Conservation (phyloP, 2,329 filamentous ascomycete genomes). For the Xylogone sp. region DNA sequence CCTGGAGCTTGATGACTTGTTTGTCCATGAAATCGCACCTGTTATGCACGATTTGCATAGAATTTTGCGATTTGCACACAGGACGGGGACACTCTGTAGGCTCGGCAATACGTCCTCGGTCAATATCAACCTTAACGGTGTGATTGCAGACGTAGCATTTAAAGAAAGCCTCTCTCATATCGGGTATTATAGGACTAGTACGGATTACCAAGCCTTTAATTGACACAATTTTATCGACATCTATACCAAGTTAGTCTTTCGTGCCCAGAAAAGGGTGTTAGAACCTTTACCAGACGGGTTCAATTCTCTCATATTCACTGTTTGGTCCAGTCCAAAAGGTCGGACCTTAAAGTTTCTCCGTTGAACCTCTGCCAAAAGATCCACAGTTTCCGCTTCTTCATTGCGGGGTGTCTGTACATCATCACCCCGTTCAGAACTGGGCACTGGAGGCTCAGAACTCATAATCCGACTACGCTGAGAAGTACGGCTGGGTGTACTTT, state of each 20-base stretch:
- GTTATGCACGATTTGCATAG: slow-evolving; percentile 98
- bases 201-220: slow-evolving; percentile 96
- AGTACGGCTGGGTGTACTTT: slow-evolving; percentile 47
- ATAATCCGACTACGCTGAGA: slow-evolving; percentile 43
- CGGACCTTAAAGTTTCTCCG: slow-evolving; percentile 79
- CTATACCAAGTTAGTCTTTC: slow-evolving; percentile 36
- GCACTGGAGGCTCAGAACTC: slow-evolving; percentile 74
- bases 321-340: slow-evolving; percentile 82
- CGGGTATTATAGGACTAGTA: slow-evolving; percentile 91
- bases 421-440: slow-evolving; percentile 72
- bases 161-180: slow-evolving; percentile 99
- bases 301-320: slow-evolving; percentile 87
- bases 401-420: slow-evolving; percentile 38
- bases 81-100: slow-evolving; percentile 84
- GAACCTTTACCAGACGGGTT: slow-evolving; percentile 70
- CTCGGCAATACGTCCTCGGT: slow-evolving; percentile 93
- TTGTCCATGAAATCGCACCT: slow-evolving; percentile 93
- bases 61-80: slow-evolving; percentile 81
- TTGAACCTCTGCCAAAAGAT: slow-evolving; percentile 73
- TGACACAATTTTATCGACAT: slow-evolving; percentile 94
- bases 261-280: background rate
- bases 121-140: slow-evolving; percentile 84
- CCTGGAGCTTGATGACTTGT: slow-evolving; percentile 97
- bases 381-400: slow-evolving; percentile 51
- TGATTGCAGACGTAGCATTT: slow-evolving; percentile 91